These are phyloP conservation scores for Candida verbasci DNA, from an alignment of 805 yeast genomes.

Conservation along the genomic window DNA sequence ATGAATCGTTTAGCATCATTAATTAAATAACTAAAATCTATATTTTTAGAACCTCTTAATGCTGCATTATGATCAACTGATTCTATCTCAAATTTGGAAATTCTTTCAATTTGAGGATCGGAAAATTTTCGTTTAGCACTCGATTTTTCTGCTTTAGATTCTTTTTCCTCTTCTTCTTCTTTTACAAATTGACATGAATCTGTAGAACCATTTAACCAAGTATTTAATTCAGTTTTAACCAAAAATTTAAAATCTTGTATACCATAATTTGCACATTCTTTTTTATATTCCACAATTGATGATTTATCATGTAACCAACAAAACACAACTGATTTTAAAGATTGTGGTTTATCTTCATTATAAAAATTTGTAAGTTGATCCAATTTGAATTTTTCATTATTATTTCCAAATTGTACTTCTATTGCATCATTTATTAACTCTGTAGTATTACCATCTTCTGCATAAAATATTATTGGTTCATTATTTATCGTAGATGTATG, in stretches of 20 bases:
- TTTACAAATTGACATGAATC: constrained; percentile 49
- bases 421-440: constrained; percentile 33
- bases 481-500: constrained; percentile 22
- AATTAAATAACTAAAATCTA: constrained; percentile 64
- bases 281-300: constrained; percentile 76
- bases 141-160: constrained; percentile 6
- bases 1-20: constrained; percentile 63
- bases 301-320: constrained; percentile 76
- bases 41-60: constrained; percentile 61
- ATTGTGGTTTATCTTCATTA: constrained; percentile 45
- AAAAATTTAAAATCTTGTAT: constrained; percentile 73
- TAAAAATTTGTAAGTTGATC: constrained; percentile 51
- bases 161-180: constrained; percentile 18
- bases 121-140: constrained; percentile 21
- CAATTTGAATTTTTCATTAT: constrained; percentile 28
- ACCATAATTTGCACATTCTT: constrained; percentile 59
- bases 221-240: constrained; percentile 78
- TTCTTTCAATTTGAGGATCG: constrained; percentile 49
- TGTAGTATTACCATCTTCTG: constrained; percentile 11
- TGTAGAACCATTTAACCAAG: constrained; percentile 74
- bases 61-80: constrained; percentile 57
- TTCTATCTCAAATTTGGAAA: constrained; percentile 45
- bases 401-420: constrained; percentile 27
- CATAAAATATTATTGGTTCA: constrained; percentile 19
- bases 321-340: constrained; percentile 60